Evolutionary conservation across 2,329 filamentous ascomycete species (phyloP).

Genomic region (Sporothrix curviconia): DNA sequence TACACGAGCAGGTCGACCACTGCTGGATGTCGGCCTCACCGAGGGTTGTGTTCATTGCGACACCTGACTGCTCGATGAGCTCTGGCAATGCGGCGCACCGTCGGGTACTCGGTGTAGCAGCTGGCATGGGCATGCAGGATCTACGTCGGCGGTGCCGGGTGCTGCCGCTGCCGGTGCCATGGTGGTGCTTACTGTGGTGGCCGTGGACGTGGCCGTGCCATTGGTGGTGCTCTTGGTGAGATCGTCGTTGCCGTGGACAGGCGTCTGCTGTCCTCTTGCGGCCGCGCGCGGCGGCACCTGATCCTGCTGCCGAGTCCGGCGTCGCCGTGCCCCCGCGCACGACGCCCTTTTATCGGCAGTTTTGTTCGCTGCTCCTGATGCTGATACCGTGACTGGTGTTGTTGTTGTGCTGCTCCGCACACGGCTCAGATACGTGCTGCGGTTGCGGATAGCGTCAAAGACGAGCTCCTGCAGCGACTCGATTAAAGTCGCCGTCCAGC

Average conservation of each 20-base stretch:
- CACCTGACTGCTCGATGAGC: slow-evolving; percentile 60
- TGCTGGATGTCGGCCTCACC: slow-evolving; percentile 73
- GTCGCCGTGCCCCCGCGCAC: slow-evolving; percentile 25
- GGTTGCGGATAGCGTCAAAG: slow-evolving; percentile 63
- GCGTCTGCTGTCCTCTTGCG: slow-evolving; percentile 48
- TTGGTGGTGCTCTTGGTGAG: slow-evolving; percentile 8
- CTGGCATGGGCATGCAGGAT: slow-evolving; percentile 48
- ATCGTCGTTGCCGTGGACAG: slow-evolving; percentile 29
- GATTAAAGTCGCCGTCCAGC: slow-evolving; percentile 83
- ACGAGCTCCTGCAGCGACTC: slow-evolving; percentile 66
- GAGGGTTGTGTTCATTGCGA: slow-evolving; percentile 66
- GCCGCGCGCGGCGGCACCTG: slow-evolving; percentile 19
- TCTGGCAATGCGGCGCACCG: slow-evolving; percentile 69
- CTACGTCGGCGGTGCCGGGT: too few species aligned
- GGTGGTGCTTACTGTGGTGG: slow-evolving; percentile 19
- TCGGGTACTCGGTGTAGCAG: slow-evolving; percentile 73
- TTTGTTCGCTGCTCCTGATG: background rate
- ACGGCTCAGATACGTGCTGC: slow-evolving; percentile 60
- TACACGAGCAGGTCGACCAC: slow-evolving; percentile 82
- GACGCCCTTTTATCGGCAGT: slow-evolving; percentile 39
- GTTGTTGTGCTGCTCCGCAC: too few species aligned
- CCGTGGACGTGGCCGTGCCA: too few species aligned
- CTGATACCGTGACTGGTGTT: background rate
- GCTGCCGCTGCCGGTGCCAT: slow-evolving; percentile 21
- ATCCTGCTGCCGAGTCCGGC: background rate